These are phyloP conservation scores for Pleurotus pulmonarius DNA, from an alignment of 768 basidiomycete genomes.

Conservation along the genomic window DNA sequence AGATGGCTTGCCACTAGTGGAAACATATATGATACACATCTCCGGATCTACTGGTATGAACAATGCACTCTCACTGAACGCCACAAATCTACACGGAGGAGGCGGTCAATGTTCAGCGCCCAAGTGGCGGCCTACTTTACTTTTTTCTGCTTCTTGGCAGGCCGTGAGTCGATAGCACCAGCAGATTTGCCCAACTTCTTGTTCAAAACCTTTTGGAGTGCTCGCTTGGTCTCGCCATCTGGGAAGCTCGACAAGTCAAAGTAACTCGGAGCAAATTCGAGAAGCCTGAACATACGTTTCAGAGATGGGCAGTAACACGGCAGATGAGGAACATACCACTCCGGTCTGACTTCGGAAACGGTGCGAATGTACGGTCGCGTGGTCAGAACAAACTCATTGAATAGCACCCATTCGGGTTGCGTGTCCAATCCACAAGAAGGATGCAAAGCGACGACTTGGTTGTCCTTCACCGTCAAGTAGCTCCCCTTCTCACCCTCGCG, in stretches of 20 bases:
- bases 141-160: slow-evolving; percentile 31
- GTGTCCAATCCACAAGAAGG: slow-evolving; percentile 85
- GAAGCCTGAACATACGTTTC: slow-evolving; percentile 38
- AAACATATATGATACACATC: too few species aligned
- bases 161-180: slow-evolving; percentile 21
- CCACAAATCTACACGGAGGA: too few species aligned
- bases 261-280: slow-evolving; percentile 62
- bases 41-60: too few species aligned
- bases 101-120: too few species aligned
- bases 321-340: slow-evolving; percentile 58
- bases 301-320: slow-evolving; percentile 3
- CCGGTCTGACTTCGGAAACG: slow-evolving; percentile 79
- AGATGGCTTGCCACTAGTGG: too few species aligned
- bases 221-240: slow-evolving; percentile 68
- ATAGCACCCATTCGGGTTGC: slow-evolving; percentile 89
- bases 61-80: too few species aligned
- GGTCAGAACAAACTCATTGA: slow-evolving; percentile 94
- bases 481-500: slow-evolving; percentile 87
- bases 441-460: slow-evolving; percentile 83
- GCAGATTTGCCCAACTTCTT: slow-evolving; percentile 49
- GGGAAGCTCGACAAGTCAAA: slow-evolving; percentile 66
- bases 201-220: slow-evolving; percentile 48
- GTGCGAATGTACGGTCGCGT: slow-evolving; percentile 87
- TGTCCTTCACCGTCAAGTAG: slow-evolving; percentile 93
- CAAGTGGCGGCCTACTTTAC: slow-evolving; percentile 4